Percentiles rank a stretch among this genome's conserved stretches.
Conservation (phyloP, 257 asterid species). For the Solanum medicagineum region DNA sequence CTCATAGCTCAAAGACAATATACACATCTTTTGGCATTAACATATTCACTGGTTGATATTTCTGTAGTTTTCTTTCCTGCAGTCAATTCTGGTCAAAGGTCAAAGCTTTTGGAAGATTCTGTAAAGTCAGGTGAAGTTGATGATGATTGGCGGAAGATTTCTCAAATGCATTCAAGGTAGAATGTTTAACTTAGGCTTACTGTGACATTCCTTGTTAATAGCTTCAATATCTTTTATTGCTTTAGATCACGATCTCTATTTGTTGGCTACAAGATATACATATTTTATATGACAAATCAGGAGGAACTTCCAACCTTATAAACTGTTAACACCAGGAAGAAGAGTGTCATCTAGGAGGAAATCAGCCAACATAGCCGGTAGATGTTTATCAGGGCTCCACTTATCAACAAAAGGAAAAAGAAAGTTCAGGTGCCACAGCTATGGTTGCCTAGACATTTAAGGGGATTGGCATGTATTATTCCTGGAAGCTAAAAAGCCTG, state of each 20-base stretch:
- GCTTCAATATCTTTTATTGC: not conserved
- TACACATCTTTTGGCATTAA: not conserved
- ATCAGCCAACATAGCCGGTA: not conserved
- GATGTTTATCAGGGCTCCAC: not conserved
- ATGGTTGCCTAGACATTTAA: not conserved
- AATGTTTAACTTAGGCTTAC: not conserved
- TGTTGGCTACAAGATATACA: not conserved
- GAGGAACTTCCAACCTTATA: not conserved
- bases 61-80: not conserved
- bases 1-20: not conserved
- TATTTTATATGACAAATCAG: not conserved
- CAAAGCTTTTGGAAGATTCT: slow-evolving; percentile 29
- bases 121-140: slow-evolving; percentile 7
- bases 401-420: not conserved
- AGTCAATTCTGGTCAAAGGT: slow-evolving; percentile 23
- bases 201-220: not conserved
- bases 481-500: not conserved
- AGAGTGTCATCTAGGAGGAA: not conserved
- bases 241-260: not conserved
- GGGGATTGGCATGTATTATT: not conserved
- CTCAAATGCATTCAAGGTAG: not conserved
- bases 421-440: not conserved
- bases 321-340: not conserved
- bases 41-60: not conserved
- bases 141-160: not conserved